These are phyloP conservation scores for Aureobasidium leucospermi DNA, from an alignment of 2,329 filamentous ascomycete species.

Conservation along the genomic window DNA sequence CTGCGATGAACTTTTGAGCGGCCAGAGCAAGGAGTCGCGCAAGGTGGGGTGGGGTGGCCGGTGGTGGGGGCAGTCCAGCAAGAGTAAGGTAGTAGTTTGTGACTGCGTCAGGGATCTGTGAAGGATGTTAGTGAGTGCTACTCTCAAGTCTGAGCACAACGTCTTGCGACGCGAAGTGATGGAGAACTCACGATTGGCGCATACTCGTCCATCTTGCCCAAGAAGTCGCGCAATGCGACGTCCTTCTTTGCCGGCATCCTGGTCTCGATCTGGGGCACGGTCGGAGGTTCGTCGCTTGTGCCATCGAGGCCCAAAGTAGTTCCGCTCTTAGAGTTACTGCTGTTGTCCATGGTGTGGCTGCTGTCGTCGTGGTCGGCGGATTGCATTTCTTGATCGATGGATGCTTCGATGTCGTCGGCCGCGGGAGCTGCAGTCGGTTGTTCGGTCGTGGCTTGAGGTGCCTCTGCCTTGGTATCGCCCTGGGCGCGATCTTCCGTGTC, in stretches of 20 bases:
- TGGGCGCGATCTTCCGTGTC: slow-evolving; percentile 1
- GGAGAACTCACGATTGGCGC: slow-evolving; percentile 75
- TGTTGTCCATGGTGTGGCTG: neutral
- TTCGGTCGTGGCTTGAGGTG: neutral
- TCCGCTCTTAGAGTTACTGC: neutral
- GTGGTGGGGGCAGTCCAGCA: slow-evolving; percentile 86
- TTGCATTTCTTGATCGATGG: neutral
- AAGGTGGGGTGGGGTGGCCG: slow-evolving; percentile 81
- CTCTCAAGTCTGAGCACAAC: too few relatives aligned
- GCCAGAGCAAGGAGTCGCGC: slow-evolving; percentile 90
- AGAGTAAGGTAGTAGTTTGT: slow-evolving; percentile 97
- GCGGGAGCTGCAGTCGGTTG: neutral
- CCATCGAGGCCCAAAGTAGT: slow-evolving; percentile 24
- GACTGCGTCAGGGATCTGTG: slow-evolving; percentile 92
- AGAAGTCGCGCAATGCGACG: slow-evolving; percentile 81
- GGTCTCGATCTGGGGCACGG: slow-evolving; percentile 43
- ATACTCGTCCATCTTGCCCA: slow-evolving; percentile 96
- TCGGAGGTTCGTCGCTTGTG: slow-evolving; percentile 26
- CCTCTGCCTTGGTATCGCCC: neutral
- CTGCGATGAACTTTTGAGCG: slow-evolving; percentile 98
- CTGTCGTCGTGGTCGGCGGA: neutral
- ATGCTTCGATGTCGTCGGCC: slow-evolving; percentile 9
- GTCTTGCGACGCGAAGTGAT: neutral
- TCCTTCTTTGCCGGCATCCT: slow-evolving; percentile 79
- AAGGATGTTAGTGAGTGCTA: neutral